phyloP scores from a whole-genome alignment of 306 rosid species.

The Lathyrus aphaca region DNA sequence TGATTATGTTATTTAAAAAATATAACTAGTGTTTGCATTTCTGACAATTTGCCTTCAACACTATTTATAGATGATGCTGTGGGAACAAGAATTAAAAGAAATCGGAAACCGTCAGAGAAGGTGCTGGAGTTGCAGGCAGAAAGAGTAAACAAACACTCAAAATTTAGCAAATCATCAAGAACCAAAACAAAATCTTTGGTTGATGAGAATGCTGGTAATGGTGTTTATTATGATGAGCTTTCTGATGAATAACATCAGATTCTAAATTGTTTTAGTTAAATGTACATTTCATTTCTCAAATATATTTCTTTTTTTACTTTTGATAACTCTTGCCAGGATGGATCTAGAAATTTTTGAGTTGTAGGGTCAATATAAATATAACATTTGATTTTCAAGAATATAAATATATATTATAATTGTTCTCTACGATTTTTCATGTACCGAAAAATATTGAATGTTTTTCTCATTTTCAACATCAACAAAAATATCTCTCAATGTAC shows the following conservation, averaged over 20 bases:
- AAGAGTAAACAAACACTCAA: slow-evolving; percentile 64
- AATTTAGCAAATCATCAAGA: slow-evolving; percentile 54
- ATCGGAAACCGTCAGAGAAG: slow-evolving; percentile 80
- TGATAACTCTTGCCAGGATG: slow-evolving; percentile 5
- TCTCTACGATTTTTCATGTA: no score
- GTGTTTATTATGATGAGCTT: slow-evolving; percentile 50
- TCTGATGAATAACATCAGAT: slow-evolving; percentile 52
- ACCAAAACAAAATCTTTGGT: slow-evolving; percentile 49
- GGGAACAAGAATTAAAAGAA: slow-evolving; percentile 61
- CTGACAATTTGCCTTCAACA: neutral
- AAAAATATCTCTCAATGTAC: no score
- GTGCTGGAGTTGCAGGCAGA: slow-evolving; percentile 83
- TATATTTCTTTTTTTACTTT: neutral
- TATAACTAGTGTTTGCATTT: neutral
- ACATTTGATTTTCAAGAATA: no score
- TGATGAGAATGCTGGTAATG: slow-evolving; percentile 56
- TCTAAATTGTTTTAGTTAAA: neutral
- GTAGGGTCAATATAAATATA: no score
- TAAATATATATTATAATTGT: no score
- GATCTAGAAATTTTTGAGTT: no score
- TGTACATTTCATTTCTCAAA: neutral
- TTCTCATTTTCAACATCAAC: no score
- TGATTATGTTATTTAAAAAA: neutral
- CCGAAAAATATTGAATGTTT: no score
- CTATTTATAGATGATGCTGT: slow-evolving; percentile 59